Evolutionary conservation across 139 green algal species (phyloP).

Genomic region (Haematococcus lacustris): DNA sequence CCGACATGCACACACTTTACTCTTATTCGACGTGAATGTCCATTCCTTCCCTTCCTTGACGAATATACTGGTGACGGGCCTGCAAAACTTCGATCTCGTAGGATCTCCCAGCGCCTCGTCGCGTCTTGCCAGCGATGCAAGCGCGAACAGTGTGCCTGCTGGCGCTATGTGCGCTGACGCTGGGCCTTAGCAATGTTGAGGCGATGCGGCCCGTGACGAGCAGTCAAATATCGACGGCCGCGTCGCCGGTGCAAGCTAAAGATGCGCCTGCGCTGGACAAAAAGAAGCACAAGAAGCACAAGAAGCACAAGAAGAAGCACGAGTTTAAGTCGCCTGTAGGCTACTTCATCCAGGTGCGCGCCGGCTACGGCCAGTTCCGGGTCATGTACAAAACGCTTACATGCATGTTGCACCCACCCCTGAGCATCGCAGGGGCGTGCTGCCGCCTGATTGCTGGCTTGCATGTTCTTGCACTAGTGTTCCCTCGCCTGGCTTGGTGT

Average conservation of each 20-base stretch:
- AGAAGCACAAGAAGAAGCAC: background rate
- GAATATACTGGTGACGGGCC: too few species aligned
- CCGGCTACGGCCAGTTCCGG: background rate
- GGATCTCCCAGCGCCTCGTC: background rate
- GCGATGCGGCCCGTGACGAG: background rate
- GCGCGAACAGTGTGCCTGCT: background rate
- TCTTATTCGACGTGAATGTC: too few species aligned
- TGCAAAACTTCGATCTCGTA: background rate
- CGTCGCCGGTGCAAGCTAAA: too few species aligned
- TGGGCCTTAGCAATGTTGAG: background rate
- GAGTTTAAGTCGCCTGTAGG: background rate
- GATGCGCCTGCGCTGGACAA: background rate
- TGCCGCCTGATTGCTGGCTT: background rate
- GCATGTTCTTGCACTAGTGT: background rate
- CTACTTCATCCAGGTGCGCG: conserved; percentile 9
- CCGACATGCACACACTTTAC: background rate
- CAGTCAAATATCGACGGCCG: background rate
- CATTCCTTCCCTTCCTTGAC: too few species aligned
- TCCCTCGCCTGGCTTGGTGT: background rate
- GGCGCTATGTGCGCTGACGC: background rate
- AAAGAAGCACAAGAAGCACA: background rate
- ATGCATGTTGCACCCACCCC: background rate
- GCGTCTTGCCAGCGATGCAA: background rate
- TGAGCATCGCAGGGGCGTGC: background rate
- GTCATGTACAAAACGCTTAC: background rate